These are phyloP conservation scores for Tulasnella calospora DNA, from an alignment of 768 basidiomycete genomes.

Conservation along the genomic window DNA sequence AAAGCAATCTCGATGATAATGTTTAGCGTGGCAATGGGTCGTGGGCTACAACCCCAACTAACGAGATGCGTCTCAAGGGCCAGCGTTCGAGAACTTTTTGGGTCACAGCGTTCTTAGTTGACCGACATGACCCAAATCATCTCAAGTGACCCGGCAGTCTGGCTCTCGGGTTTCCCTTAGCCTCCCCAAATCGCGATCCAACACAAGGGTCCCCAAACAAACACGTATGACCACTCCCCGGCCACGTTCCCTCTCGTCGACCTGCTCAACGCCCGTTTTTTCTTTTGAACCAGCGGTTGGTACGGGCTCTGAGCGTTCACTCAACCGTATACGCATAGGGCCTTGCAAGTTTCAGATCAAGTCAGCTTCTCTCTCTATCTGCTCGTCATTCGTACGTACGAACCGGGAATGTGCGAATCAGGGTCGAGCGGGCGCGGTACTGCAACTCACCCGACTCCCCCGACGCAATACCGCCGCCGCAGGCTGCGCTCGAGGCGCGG, in stretches of 20 bases:
- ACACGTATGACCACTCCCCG: neutral
- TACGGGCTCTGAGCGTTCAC: neutral
- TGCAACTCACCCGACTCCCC: neutral
- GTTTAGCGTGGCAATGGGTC: neutral
- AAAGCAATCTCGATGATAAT: neutral
- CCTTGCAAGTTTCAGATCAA: neutral
- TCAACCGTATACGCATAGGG: neutral
- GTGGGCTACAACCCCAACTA: neutral
- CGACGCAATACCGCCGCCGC: neutral
- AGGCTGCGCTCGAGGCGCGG: neutral
- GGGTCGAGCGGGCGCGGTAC: neutral
- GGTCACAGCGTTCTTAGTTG: neutral
- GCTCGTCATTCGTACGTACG: neutral
- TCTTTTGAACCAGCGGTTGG: neutral
- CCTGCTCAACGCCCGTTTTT: neutral
- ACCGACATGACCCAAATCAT: neutral
- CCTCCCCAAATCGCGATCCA: neutral
- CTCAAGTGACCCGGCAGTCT: neutral
- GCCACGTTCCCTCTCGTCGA: neutral
- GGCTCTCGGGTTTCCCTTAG: neutral
- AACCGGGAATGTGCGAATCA: neutral
- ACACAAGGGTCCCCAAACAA: neutral
- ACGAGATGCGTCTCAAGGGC: neutral
- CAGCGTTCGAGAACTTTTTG: neutral
- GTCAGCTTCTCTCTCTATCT: neutral